Evolutionary conservation across 23 red algal species (phyloP), one percentile per base, ranked within the genome.

Genomic region (Gracilaria gracilis): DNA sequence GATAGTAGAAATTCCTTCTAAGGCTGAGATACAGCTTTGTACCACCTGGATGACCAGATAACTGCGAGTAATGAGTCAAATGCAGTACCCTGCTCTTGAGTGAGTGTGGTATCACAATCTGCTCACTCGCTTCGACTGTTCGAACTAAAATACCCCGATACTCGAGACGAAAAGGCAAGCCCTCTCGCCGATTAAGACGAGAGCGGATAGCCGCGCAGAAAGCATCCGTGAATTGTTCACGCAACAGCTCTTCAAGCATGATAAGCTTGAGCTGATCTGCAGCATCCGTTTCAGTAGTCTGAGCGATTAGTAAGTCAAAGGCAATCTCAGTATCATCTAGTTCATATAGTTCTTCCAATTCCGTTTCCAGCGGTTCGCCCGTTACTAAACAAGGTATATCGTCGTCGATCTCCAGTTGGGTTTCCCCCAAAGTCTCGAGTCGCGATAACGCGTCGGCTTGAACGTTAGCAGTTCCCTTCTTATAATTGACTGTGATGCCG

Each of bases 41-140:
- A 28, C 81, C 57, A 9, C 81, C 81, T 48, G 57, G 81, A 65
- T 84, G 55, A 50, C 55, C 81, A 67, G 81, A 49, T 32, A 37
- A 34, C 53, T 62, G 55, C 4, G 57, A 48, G 61, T 11, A 67
- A 51, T 84, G 81, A 15, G 54, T 19, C 33, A 84, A n/a, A 51
- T 67, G 61, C 55, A 84, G 40, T 62, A 84, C 81, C 31, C 55
- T 49, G 32, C 61, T 47, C 40, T 67, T 66, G 4, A 84, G 81
- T n/a, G 55, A 2, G 24, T 65, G 81, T 27, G 55, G 81, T 34
- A 84, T 67, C 38, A 84, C 53, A 27, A 62, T 62, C 55, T 84
- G 81, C 6, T 38, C 4, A 47, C 13, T 6, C 29, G 36, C 57
- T n/a, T 86, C 82, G 5, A 70, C 38, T 34, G 82, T 53, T 5